Base-by-base conservation (phyloP, 2,329 filamentous ascomycete species). In the Fusarium xylarioides region DNA sequence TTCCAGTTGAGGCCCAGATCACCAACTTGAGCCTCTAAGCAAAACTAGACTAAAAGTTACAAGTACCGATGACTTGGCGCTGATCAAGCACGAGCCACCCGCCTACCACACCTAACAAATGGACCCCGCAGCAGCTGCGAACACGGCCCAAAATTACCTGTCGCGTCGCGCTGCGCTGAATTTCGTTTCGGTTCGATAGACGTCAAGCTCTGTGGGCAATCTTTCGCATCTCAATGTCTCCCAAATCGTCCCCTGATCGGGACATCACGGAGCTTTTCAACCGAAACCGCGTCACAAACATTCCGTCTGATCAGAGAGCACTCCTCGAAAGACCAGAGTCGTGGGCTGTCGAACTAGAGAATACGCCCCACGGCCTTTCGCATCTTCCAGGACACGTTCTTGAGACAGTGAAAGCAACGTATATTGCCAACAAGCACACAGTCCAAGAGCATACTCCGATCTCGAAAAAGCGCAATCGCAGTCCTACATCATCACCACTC, bases 281-380 rank as follows among this genome's bases (percentile, higher is more conserved):
- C 49, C 79, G 76, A 16, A 78, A 77, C 11, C 79, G 68, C 18
- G 68, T 80, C 26, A 66, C 79, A 23, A 79, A 62, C 30, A 79
- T 86, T 11, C 82, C 84, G 1, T 79, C 76, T 21, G 80, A 84
- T 44, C 86, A 87, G 69, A 77, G 77, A 32, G 58, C 60, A 8
- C 74, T 86, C 4, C 76, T 86, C 3, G 79, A 82, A 4, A 63
- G 73, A 1, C 55, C 77, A 7, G 77, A 80, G 57, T 79, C 84
- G 4, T 86, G 85, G 85, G 79, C 78, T 7, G 70, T 78, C 7
- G 71, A 77, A 42, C 54, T 77, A 11, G 77, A 72, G 47, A 72
- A 73, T 19, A 67, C 65, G 14, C 70, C 73, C 23, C 75, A 78
- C 15, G 78, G 76, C 4, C 37, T 75, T 7, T 69, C 73, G 46